A percentile compares a stretch with the other conserved stretches of the same genome.
Conservation (phyloP, 805 yeast genomes). For the Wickerhamomyces rabaulensis region DNA sequence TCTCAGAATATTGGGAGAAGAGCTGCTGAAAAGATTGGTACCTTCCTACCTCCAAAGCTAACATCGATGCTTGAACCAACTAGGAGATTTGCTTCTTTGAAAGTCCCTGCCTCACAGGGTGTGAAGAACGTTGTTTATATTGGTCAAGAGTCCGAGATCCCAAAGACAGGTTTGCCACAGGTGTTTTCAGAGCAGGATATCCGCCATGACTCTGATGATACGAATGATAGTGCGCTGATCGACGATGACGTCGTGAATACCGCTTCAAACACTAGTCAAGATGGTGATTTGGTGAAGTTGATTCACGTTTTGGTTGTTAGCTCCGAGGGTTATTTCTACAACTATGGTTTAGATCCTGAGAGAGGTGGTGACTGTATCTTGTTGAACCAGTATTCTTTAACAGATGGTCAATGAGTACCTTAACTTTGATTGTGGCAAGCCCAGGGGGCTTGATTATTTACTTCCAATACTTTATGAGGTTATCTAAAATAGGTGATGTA, state of each 20-base stretch:
- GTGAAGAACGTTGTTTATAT: conserved; percentile 46
- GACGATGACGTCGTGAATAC: conserved; percentile 1
- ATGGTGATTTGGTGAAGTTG: conserved; percentile 27
- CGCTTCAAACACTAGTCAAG: conserved; percentile 19
- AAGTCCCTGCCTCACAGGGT: conserved; percentile 51
- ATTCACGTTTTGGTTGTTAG: conserved; percentile 67
- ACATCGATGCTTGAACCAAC: conserved; percentile 84
- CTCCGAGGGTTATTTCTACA: conserved; percentile 73
- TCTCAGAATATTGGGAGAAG: conserved; percentile 72
- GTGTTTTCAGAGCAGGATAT: conserved; percentile 13
- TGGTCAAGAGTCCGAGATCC: conserved; percentile 25
- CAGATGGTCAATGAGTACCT: conserved; percentile 9
- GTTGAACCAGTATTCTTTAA: conserved; percentile 61
- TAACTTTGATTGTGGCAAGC: not conserved
- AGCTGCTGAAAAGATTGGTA: conserved; percentile 86
- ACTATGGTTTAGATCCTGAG: conserved; percentile 77
- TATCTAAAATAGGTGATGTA: no score
- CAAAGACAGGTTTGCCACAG: conserved; percentile 19
- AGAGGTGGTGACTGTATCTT: conserved; percentile 91
- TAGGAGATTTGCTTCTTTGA: conserved; percentile 86
- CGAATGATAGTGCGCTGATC: not conserved
- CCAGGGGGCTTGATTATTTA: not conserved
- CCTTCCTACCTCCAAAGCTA: conserved; percentile 75
- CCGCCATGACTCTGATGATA: conserved; percentile 1
- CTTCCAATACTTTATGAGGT: not conserved